phyloP scores from a whole-genome alignment of 768 basidiomycete species.

The Dacryopinax spathularia region DNA sequence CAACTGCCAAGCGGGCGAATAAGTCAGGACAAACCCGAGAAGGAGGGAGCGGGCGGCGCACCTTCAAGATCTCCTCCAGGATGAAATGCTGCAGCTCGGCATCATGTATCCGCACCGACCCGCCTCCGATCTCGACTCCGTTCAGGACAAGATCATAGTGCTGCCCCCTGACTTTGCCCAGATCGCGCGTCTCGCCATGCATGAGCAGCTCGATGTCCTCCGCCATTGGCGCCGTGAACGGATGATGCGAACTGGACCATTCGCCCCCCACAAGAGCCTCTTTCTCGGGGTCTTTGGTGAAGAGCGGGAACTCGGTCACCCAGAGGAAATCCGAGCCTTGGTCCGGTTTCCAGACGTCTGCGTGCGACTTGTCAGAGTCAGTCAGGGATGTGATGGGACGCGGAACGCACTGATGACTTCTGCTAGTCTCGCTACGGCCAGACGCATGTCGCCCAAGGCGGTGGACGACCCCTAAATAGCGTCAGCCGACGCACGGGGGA shows the following conservation, averaged over 20 bases:
- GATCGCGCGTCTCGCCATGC: conserved; percentile 45
- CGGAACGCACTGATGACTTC: background rate
- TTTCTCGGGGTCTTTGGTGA: conserved; percentile 80
- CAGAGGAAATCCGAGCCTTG: conserved; percentile 70
- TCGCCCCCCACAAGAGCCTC: conserved; percentile 69
- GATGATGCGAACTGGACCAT: conserved; percentile 89
- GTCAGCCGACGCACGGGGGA: too few relatives aligned
- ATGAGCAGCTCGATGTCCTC: conserved; percentile 72
- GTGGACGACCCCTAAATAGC: background rate
- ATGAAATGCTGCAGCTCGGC: conserved; percentile 73
- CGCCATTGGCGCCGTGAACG: conserved; percentile 91
- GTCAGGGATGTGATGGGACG: background rate
- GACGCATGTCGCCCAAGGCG: background rate
- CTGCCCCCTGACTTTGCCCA: conserved; percentile 62
- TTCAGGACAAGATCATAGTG: conserved; percentile 94
- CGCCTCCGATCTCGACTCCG: conserved; percentile 86
- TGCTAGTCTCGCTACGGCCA: background rate
- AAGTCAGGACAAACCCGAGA: background rate
- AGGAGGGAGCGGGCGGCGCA: conserved; percentile 23
- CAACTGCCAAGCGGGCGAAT: conserved; percentile 34
- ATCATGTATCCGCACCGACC: conserved; percentile 86
- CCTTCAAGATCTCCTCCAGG: conserved; percentile 63
- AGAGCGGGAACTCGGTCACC: conserved; percentile 92
- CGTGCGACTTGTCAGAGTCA: background rate
- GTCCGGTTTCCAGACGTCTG: conserved; percentile 45